Evolutionary conservation across 345 rosid species (phyloP), one percentile per base, ranked within the genome.

Genomic region (Atalantia buxifolia): DNA sequence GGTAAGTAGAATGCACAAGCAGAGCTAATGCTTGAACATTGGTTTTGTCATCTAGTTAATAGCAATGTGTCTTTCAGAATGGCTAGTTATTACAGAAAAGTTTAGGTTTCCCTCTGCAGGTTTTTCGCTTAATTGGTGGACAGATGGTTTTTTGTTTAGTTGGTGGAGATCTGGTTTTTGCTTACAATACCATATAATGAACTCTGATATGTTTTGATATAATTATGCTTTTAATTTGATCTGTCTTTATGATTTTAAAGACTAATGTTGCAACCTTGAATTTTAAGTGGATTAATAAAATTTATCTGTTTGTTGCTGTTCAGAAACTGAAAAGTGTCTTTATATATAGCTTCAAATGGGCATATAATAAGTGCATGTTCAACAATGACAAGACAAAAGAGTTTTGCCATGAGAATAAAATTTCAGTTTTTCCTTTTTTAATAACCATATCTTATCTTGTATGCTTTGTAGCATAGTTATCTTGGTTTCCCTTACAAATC

Each of bases 1-100:
- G 78, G 99, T 95, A 74, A 92, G 89, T 83, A 30, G 64, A 74
- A 82, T 68, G 13, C 64, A 48, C 72, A 65, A 22, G 24, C 28
- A 73, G 28, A 74, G 50, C 38, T 6, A n/a, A 38, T 45, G 31
- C 48, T n/a, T 13, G 56, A 63, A 4, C n/a, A 18, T 63, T 63
- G 69, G 63, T 28, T 63, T 62, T 63, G 9, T 18, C 19, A 75
- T 75, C 24, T 62, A 74, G 77, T 74, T 62, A 62, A 63, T 63
- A 24, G 42, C 63, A 62, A 28, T 25, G 21, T 66, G 53, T 76
- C 25, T n/a, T 33, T 12, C 30, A 35, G 35, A 55, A 33, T 66
- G 65, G 55, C 27, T 36, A 31, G 57, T 53, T 45, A 45, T 18
- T 45, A 45, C 50, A 45, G 50, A 45, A 45, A 45, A 45, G 50